A percentile compares a stretch with the other conserved stretches of the same genome.
phyloP scores from a whole-genome alignment of 1,284 basidiomycete genomes.

The Tylopilus sp. region DNA sequence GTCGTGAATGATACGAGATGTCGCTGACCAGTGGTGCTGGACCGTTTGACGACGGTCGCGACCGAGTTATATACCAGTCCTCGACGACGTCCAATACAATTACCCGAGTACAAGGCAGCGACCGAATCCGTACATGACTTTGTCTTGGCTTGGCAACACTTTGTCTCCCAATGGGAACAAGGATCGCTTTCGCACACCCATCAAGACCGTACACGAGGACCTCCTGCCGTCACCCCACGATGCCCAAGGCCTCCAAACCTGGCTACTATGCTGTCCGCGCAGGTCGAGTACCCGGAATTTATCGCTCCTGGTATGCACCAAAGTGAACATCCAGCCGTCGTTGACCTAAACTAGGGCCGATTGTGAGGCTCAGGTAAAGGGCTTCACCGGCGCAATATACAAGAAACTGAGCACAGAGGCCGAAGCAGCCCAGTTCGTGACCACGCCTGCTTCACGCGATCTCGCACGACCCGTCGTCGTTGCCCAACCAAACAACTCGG shows the following conservation, averaged over 20 bases:
- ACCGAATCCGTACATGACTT: conserved; percentile 17
- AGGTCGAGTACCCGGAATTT: conserved; percentile 39
- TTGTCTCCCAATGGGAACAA: conserved; percentile 20
- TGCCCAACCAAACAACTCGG: not conserved
- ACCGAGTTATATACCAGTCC: conserved; percentile 26
- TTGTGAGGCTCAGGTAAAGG: conserved; percentile 51
- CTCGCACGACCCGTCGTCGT: not conserved
- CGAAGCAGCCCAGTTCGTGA: conserved; percentile 49
- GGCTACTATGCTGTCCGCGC: conserved; percentile 41
- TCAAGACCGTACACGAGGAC: conserved; percentile 1
- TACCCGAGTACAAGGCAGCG: conserved; percentile 27
- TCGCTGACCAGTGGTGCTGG: conserved; percentile 16
- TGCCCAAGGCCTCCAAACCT: conserved; percentile 34
- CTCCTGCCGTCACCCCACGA: conserved; percentile 8
- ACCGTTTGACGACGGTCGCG: conserved; percentile 1
- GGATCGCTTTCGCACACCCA: not conserved
- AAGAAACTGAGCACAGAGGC: conserved; percentile 55
- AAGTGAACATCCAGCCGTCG: conserved; percentile 1
- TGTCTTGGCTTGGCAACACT: conserved; percentile 21
- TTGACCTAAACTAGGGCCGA: conserved; percentile 25
- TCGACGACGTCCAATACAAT: not conserved
- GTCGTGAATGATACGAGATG: not conserved
- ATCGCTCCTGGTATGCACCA: conserved; percentile 37
- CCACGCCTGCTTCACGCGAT: conserved; percentile 1
- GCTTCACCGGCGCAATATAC: conserved; percentile 53